Evolutionary conservation across 2,329 filamentous ascomycete species (phyloP).

Genomic region (Capronia epimyces): DNA sequence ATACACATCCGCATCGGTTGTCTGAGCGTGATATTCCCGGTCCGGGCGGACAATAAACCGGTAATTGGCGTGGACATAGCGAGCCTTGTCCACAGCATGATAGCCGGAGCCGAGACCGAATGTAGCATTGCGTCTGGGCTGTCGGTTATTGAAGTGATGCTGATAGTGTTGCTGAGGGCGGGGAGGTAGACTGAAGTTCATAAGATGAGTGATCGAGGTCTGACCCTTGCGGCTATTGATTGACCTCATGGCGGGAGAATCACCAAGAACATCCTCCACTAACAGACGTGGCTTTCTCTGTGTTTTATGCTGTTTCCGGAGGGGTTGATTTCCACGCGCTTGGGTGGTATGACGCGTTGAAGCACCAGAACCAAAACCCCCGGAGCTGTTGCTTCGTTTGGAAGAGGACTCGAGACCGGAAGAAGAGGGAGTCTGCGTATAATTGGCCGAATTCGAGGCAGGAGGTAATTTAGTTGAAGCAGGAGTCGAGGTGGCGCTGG

Average conservation of each 20-base stretch:
- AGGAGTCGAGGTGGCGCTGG: slow-evolving; percentile 23
- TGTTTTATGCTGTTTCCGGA: slow-evolving; percentile 76
- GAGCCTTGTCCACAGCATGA: slow-evolving; percentile 84
- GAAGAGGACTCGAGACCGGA: slow-evolving; percentile 14
- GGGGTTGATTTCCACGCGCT: slow-evolving; percentile 65
- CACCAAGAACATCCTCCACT: slow-evolving; percentile 83
- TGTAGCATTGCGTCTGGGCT: slow-evolving; percentile 65
- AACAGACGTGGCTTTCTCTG: slow-evolving; percentile 68
- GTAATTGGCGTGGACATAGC: slow-evolving; percentile 93
- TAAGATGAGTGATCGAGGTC: slow-evolving; percentile 92
- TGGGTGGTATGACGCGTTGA: slow-evolving; percentile 36
- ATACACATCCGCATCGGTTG: slow-evolving; percentile 78
- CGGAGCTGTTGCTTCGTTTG: slow-evolving; percentile 39
- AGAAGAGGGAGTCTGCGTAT: slow-evolving; percentile 17
- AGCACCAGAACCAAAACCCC: slow-evolving; percentile 38
- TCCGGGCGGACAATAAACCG: slow-evolving; percentile 87
- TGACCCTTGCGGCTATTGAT: slow-evolving; percentile 75
- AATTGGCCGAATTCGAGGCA: slow-evolving; percentile 18
- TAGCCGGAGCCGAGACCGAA: slow-evolving; percentile 86
- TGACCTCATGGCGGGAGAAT: slow-evolving; percentile 62
- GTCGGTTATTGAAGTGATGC: slow-evolving; percentile 51
- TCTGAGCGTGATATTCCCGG: slow-evolving; percentile 72
- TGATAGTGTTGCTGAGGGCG: slow-evolving; percentile 55
- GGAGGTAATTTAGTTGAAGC: slow-evolving; percentile 22
- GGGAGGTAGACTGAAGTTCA: slow-evolving; percentile 81